These are phyloP conservation scores for Pseudoneurospora amorphoporcata DNA, from an alignment of 495 filamentous ascomycete species.

Conservation along the genomic window DNA sequence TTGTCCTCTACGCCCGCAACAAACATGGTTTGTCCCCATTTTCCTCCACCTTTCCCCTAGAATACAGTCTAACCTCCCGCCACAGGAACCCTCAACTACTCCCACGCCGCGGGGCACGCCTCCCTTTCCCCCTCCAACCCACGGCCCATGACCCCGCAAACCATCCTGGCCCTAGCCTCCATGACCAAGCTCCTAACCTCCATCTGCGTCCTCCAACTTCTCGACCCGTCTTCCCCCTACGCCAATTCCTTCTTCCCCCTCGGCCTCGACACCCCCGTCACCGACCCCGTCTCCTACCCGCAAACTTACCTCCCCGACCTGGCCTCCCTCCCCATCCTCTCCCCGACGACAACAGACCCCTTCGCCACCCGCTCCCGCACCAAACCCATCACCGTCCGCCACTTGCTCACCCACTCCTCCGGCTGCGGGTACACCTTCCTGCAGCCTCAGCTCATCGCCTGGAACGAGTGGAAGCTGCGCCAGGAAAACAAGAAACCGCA, in stretches of 20 bases:
- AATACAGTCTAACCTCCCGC: background rate
- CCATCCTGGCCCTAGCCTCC: constrained; percentile 22
- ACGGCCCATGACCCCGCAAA: constrained; percentile 10
- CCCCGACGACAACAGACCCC: background rate
- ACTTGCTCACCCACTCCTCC: constrained; percentile 27
- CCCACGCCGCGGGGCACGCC: constrained; percentile 8
- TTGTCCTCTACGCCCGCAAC: constrained; percentile 15
- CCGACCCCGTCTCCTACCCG: constrained; percentile 11
- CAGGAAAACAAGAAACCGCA: background rate
- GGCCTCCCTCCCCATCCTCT: constrained; percentile 9
- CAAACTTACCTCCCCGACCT: constrained; percentile 21
- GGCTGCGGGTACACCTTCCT: constrained; percentile 23
- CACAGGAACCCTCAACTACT: constrained; percentile 19
- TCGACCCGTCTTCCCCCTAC: constrained; percentile 24
- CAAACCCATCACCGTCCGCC: constrained; percentile 22
- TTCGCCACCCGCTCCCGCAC: constrained; percentile 1
- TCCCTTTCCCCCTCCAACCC: constrained; percentile 3
- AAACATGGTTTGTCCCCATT: constrained; percentile 13
- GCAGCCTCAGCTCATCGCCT: constrained; percentile 11
- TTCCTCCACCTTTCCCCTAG: background rate
- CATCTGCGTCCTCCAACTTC: constrained; percentile 23
- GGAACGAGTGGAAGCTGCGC: background rate
- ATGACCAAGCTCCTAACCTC: constrained; percentile 29
- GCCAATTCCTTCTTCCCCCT: constrained; percentile 9
- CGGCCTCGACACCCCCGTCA: constrained; percentile 23